Conservation (phyloP, 2,329 filamentous ascomycete genomes). For the Hymenoscyphus linearis region DNA sequence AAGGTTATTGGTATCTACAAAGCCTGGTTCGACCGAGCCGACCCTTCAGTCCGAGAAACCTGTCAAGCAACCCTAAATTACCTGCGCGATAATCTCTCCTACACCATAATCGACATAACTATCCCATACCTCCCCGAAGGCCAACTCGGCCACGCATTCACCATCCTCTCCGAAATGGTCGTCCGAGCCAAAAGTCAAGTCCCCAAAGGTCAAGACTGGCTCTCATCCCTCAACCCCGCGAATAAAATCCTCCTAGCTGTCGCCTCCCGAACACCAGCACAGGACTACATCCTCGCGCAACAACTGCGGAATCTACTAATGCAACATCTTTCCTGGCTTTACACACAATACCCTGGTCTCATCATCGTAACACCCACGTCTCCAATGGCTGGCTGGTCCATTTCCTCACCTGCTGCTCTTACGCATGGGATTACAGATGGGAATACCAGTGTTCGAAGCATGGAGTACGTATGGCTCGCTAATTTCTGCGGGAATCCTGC, state of each 20-base stretch:
- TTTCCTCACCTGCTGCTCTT: constrained; percentile 51
- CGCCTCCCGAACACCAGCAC: constrained; percentile 56
- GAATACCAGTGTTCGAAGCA: constrained; percentile 67
- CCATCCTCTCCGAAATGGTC: constrained; percentile 69
- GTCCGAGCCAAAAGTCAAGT: constrained; percentile 35
- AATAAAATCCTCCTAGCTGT: constrained; percentile 68
- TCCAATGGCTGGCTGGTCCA: constrained; percentile 67
- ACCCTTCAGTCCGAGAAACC: constrained; percentile 54
- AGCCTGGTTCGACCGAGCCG: constrained; percentile 65
- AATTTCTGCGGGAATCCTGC: constrained; percentile 78
- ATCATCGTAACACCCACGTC: constrained; percentile 75
- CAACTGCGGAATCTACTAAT: constrained; percentile 72
- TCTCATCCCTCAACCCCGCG: constrained; percentile 54
- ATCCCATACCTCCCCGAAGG: constrained; percentile 65
- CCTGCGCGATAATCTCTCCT: constrained; percentile 46
- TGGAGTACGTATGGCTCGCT: constrained; percentile 82
- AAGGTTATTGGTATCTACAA: constrained; percentile 67
- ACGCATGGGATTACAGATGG: constrained; percentile 71
- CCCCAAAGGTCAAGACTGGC: constrained; percentile 38
- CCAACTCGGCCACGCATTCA: constrained; percentile 70
- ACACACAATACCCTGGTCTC: constrained; percentile 64
- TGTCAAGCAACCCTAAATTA: constrained; percentile 59
- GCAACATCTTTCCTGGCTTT: constrained; percentile 70
- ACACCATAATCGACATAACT: constrained; percentile 51
- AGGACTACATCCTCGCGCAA: constrained; percentile 68